Evolutionary conservation across 2,329 filamentous ascomycete species (phyloP).

Genomic region (Nannizziopsis barbatae): DNA sequence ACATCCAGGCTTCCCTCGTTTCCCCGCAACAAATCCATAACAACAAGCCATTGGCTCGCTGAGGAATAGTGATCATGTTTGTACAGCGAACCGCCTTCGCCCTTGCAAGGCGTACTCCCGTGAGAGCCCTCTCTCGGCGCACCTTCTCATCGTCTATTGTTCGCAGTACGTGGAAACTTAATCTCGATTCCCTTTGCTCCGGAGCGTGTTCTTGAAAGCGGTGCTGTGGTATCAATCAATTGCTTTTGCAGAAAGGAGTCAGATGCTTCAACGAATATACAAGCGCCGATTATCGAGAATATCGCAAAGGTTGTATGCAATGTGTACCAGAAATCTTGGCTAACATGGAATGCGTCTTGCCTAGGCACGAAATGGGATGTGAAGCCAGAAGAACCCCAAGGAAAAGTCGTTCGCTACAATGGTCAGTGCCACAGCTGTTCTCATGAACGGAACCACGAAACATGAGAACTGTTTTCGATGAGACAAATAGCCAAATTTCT

Average conservation of each 20-base stretch:
- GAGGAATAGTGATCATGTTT: conserved; percentile 32
- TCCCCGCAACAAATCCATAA: background rate
- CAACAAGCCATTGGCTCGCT: conserved; percentile 3
- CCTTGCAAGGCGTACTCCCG: conserved; percentile 36
- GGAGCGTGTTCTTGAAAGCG: too few species aligned
- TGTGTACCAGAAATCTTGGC: background rate
- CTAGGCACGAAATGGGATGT: conserved; percentile 29
- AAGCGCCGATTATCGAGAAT: too few species aligned
- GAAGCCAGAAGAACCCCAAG: conserved; percentile 29
- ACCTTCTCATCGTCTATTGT: conserved; percentile 37
- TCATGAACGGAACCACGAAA: background rate
- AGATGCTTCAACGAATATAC: background rate
- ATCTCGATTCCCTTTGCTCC: too few species aligned
- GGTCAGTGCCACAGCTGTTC: conserved; percentile 26
- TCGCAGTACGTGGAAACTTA: conserved; percentile 35
- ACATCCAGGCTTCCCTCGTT: background rate
- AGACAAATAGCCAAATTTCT: background rate
- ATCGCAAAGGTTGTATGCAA: too few species aligned
- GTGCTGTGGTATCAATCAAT: too few species aligned
- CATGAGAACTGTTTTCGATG: background rate
- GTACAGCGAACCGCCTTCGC: conserved; percentile 37
- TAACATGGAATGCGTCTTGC: conserved; percentile 11
- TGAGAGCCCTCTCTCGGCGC: conserved; percentile 31
- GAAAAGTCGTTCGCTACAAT: conserved; percentile 37
- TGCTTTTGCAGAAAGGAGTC: background rate